phyloP scores from a whole-genome alignment of 139 green algal genomes.

The Closterium sp. region DNA sequence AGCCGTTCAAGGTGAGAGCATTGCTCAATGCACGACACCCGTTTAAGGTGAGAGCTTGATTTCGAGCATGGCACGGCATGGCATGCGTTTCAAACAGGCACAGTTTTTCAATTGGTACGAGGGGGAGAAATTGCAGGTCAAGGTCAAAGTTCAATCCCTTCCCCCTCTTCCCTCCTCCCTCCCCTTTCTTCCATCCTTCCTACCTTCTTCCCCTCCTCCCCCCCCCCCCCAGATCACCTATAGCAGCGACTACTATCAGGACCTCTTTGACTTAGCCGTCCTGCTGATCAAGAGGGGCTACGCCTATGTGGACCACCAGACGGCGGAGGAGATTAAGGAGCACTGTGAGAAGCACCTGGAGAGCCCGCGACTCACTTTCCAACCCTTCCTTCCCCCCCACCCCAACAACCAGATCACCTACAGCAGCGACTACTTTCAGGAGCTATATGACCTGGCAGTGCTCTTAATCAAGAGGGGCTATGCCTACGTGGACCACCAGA shows the following conservation, averaged over 20 bases:
- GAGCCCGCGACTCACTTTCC: constrained; percentile 74
- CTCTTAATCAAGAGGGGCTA: constrained; percentile 87
- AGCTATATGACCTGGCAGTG: constrained; percentile 88
- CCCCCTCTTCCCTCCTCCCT: background rate
- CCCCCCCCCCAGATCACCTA: constrained; percentile 70
- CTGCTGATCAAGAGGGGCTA: constrained; percentile 87
- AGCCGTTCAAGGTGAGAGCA: constrained; percentile 79
- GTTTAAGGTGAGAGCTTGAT: constrained; percentile 64
- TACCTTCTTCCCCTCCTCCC: background rate
- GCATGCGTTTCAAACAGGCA: no score
- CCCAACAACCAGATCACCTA: constrained; percentile 70
- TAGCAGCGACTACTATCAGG: constrained; percentile 91
- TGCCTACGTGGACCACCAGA: constrained; percentile 95
- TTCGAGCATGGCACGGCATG: no score
- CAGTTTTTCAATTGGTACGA: no score
- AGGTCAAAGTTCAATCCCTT: no score
- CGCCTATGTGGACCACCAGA: constrained; percentile 95
- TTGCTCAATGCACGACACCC: constrained; percentile 47
- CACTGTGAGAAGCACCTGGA: constrained; percentile 72
- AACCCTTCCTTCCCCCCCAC: background rate
- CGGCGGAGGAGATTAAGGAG: constrained; percentile 86
- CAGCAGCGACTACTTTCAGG: constrained; percentile 91
- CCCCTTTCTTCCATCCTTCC: no score
- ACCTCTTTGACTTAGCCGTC: constrained; percentile 88
- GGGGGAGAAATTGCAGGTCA: no score